Percentiles rank a stretch among this genome's conserved stretches.
Conservation (phyloP, 2,329 filamentous ascomycete species). For the Biscogniauxia marginata region DNA sequence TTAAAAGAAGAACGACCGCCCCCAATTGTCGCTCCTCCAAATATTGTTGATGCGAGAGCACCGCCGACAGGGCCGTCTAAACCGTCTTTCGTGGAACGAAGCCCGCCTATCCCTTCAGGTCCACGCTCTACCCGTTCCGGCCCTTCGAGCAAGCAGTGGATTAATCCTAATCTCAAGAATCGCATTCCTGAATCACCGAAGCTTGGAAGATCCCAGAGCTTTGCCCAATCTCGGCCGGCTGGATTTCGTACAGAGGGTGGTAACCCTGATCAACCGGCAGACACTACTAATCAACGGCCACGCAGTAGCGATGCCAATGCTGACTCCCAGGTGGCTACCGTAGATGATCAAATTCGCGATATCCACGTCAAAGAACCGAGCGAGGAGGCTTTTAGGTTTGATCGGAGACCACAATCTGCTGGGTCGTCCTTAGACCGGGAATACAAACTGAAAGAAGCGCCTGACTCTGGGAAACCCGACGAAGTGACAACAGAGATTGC, state of each 20-base stretch:
- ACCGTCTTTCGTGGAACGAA: slow-evolving; percentile 41
- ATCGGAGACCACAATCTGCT: slow-evolving; percentile 25
- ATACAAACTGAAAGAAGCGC: slow-evolving; percentile 19
- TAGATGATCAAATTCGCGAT: slow-evolving; percentile 21
- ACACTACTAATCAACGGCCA: slow-evolving; percentile 45
- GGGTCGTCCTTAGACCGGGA: slow-evolving; percentile 23
- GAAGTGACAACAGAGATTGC: slow-evolving; percentile 9
- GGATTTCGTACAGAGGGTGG: slow-evolving; percentile 35
- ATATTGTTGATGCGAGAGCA: slow-evolving; percentile 35
- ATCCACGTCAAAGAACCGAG: slow-evolving; percentile 15
- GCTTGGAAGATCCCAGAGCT: slow-evolving; percentile 48
- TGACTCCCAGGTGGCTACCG: slow-evolving; percentile 30
- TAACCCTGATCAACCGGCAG: slow-evolving; percentile 40
- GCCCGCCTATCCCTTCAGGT: slow-evolving; percentile 51
- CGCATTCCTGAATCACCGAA: slow-evolving; percentile 51
- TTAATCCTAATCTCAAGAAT: slow-evolving; percentile 53
- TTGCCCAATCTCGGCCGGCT: slow-evolving; percentile 40
- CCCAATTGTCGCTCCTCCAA: slow-evolving; percentile 40
- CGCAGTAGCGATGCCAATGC: slow-evolving; percentile 54
- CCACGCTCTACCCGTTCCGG: slow-evolving; percentile 51
- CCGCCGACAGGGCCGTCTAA: slow-evolving; percentile 45
- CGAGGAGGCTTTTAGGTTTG: slow-evolving; percentile 15
- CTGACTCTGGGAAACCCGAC: slow-evolving; percentile 9
- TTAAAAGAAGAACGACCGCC: slow-evolving; percentile 49
- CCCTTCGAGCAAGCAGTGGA: slow-evolving; percentile 60